These are phyloP conservation scores for Aspergillus ostianus DNA, from an alignment of 495 filamentous ascomycete species.

Conservation along the genomic window DNA sequence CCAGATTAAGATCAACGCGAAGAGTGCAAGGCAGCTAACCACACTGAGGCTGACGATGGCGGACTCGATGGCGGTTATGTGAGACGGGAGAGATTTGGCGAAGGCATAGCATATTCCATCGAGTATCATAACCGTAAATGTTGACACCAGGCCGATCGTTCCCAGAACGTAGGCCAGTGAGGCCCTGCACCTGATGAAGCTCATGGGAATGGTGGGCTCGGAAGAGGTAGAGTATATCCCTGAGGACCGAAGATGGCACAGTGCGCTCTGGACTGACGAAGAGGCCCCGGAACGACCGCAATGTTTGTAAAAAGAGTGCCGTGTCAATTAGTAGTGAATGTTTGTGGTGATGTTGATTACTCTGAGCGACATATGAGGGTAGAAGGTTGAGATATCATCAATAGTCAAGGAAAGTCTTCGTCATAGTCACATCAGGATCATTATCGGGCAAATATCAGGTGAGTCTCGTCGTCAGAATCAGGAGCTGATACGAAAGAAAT, in stretches of 20 bases:
- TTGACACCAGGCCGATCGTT: constrained; percentile 24
- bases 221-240: not conserved
- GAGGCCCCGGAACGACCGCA: no score
- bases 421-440: not conserved
- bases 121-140: constrained; percentile 32
- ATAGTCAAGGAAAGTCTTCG: not conserved
- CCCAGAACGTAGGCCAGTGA: constrained; percentile 28
- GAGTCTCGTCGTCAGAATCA: not conserved
- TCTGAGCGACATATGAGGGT: not conserved
- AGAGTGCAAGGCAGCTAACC: constrained; percentile 28
- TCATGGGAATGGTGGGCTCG: not conserved
- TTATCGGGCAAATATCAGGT: not conserved
- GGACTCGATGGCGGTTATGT: constrained; percentile 21
- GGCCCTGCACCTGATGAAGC: constrained; percentile 18
- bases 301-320: not conserved
- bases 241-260: not conserved
- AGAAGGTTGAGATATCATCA: constrained; percentile 6
- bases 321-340: not conserved
- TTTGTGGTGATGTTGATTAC: not conserved
- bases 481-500: not conserved
- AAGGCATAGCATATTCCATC: constrained; percentile 34
- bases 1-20: constrained; percentile 26
- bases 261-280: not conserved
- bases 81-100: constrained; percentile 21
- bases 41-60: constrained; percentile 29